Evolutionary conservation across 768 basidiomycete species (phyloP), one percentile per base, ranked within the genome.

Genomic region (Termitomyces sp.): DNA sequence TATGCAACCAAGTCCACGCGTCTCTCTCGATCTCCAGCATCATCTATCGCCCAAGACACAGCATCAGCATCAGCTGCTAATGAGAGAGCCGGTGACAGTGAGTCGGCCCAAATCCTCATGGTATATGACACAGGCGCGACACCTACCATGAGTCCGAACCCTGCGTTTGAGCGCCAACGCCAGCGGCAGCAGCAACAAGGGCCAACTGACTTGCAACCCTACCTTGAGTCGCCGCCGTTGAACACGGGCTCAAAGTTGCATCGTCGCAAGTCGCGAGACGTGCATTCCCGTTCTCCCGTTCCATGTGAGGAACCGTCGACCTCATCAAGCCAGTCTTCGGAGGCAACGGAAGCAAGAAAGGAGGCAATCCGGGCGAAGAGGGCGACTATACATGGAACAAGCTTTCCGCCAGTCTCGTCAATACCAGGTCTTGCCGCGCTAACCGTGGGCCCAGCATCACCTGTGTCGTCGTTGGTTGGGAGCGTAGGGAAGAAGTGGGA

Each of bases 401-500:
- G 55, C 18, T 60, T 76, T 18, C 70, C 72, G 16, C 72, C 76
- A 1, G 68, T 73, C 1, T 69, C 73, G 26, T 73, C 75, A 5
- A 76, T 79, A 43, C 75, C 78, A 13, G 77, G 78, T 4, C 58
- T 76, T 1, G 74, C 71, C 5, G 68, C 75, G 22, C 59, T 78
- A 58, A 60, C 69, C 2, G 53, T 64, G 36, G 67, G 62, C 4
- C 64, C 60, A 26, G 51, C 60, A 9, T 57, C 64, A 14, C 69
- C 64, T 46, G 61, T 63, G 24, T 67, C 76, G 20, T 71, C 80
- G 6, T 85, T 83, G 83, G 76, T 85, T 59, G 85, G 80, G 34
- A 84, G 64, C 48, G 75, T 88, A 52, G 83, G 87, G 18, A 84
- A 80, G 71, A 83, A 81, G 62, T 80, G 84, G 71, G 83, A 79